phyloP scores from a whole-genome alignment of 495 filamentous ascomycete species.

The Aspergillus baeticus region DNA sequence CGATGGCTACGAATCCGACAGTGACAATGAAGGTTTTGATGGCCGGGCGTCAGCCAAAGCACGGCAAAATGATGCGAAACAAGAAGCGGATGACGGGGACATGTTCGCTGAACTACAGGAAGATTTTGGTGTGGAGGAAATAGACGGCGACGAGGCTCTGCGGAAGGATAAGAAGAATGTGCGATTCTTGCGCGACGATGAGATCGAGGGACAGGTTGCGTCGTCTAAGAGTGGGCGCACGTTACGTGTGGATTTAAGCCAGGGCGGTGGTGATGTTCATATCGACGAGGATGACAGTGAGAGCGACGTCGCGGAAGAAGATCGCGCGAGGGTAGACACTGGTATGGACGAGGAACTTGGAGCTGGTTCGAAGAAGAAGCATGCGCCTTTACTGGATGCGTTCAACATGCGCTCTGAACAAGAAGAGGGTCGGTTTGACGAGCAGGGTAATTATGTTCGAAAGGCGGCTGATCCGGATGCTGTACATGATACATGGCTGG shows the following conservation, averaged over 20 bases:
- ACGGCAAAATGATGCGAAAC: constrained; percentile 46
- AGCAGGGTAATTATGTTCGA: constrained; percentile 85
- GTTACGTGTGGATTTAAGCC: constrained; percentile 57
- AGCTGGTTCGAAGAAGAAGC: constrained; percentile 83
- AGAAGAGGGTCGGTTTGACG: constrained; percentile 92
- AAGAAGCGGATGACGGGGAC: constrained; percentile 62
- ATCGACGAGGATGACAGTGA: constrained; percentile 55
- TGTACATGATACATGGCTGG: constrained; percentile 87
- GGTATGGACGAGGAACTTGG: constrained; percentile 86
- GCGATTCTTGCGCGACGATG: constrained; percentile 67
- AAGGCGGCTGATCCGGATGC: constrained; percentile 88
- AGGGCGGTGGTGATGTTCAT: constrained; percentile 39
- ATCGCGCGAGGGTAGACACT: constrained; percentile 64
- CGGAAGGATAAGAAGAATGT: constrained; percentile 77
- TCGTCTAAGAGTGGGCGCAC: constrained; percentile 69
- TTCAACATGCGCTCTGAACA: constrained; percentile 92
- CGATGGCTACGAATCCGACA: constrained; percentile 95
- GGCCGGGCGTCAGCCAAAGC: constrained; percentile 61
- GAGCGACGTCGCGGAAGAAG: constrained; percentile 71
- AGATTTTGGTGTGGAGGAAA: constrained; percentile 54
- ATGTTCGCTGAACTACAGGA: constrained; percentile 86
- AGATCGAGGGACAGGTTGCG: constrained; percentile 86
- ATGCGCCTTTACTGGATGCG: constrained; percentile 92
- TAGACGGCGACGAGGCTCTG: constrained; percentile 42
- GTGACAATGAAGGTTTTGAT: constrained; percentile 86